Base-by-base conservation (phyloP, 768 basidiomycete species). In the Boletus subcaerulescens region DNA sequence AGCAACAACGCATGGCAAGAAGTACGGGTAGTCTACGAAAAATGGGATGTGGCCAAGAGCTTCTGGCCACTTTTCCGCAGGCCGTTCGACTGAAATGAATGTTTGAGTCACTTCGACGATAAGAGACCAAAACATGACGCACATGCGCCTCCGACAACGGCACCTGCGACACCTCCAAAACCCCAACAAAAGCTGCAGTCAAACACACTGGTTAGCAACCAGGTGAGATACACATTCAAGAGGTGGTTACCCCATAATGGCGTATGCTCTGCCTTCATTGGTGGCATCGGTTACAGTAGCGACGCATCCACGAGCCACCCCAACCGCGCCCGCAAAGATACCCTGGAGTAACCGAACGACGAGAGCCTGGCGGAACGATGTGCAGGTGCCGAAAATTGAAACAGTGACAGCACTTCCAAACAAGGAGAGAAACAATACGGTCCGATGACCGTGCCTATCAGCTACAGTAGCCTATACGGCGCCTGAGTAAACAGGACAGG, bases 241-340 rank as follows among this genome's bases (percentile, higher is more conserved):
- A 54, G 4, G 33, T 38, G 24, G 11, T 43, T 60, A 89, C 84
- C 94, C 95, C 45, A 98, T 76, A 53, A 95, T 90, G 44, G 94
- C 92, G 70, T 98, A 98, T 22, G 96, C 97, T 61, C 93, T 81
- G 24, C 90, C 90, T 71, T 98, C 95, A 71, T 99, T 99, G 48
- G 86, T 89, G 29, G 85, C 74, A 70, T 98, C 95, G 0, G 97
- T 95, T 54, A 99, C 80, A 59, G 86, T 86, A 13, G 90, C 75
- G 48, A 98, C 86, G 18, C 85, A 89, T 13, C 93, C 91, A 65
- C 96, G 83, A 42, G 93, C 95, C 26, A 98, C 96, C 20, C 96
- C 96, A 17, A 98, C 89, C 20, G 95, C 91, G 4, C 96, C 95
- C 4, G 89, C 90, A 65, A 96, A 97, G 29, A 95, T 79, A 31